These are phyloP conservation scores for Leccinum pachyderme DNA, from an alignment of 1,284 basidiomycete genomes.

Conservation along the genomic window DNA sequence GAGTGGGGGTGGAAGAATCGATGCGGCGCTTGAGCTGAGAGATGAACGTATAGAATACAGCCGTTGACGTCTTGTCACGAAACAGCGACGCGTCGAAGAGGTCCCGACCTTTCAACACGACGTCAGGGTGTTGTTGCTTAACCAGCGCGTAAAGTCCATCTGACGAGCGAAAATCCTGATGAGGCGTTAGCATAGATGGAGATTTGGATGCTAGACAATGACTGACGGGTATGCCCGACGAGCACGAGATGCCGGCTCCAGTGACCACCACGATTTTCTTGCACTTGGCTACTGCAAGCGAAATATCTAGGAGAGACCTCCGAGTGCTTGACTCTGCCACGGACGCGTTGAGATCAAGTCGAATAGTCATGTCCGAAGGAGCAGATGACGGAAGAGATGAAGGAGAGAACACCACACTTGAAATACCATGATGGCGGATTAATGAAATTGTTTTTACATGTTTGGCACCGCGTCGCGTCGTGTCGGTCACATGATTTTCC, in stretches of 20 bases:
- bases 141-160: conserved; percentile 88
- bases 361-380: conserved; percentile 48
- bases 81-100: conserved; percentile 89
- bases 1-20: conserved; percentile 76
- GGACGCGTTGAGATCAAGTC: conserved; percentile 50
- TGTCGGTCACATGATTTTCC: conserved; percentile 34
- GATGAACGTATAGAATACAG: conserved; percentile 94
- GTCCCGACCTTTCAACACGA: conserved; percentile 84
- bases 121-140: conserved; percentile 79
- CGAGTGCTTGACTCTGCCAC: conserved; percentile 50
- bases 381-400: conserved; percentile 12
- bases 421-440: conserved; percentile 26
- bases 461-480: conserved; percentile 36
- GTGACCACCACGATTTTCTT: conserved; percentile 86
- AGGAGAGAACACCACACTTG: conserved; percentile 6
- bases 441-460: conserved; percentile 30
- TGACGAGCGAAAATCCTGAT: conserved; percentile 85
- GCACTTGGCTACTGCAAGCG: conserved; percentile 74
- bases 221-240: conserved; percentile 87
- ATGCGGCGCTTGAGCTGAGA: conserved; percentile 85
- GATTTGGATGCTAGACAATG: not conserved
- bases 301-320: conserved; percentile 63
- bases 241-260: conserved; percentile 91
- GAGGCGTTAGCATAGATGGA: not conserved
- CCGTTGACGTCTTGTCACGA: conserved; percentile 79